Base-by-base conservation (phyloP, 768 basidiomycete genomes). In the Tylopilus rubrobrunneus region DNA sequence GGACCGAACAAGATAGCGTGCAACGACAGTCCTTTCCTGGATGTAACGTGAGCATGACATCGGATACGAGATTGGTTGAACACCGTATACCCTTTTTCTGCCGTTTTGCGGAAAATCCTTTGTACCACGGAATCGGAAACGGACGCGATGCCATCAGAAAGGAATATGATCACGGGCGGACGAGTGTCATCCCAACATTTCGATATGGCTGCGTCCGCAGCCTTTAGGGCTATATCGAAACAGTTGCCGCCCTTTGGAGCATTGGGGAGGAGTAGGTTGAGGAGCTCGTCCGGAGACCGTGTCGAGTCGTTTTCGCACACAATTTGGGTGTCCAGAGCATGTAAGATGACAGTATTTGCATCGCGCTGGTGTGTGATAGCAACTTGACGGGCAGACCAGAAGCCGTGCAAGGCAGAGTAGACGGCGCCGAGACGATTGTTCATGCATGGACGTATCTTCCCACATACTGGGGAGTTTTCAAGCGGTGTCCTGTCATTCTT, bases 351-450 rank as follows among this genome's bases (percentile, higher is more conserved):
- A 7, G 77, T 82, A 55, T 85, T 83, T 2, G 83, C 71, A 60
- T 85, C 83, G 21, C 73, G 67, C 12, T 77, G 72, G 5, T 49
- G 4, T 50, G 31, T 60, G 29, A 8, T 4, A 31, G 74, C 72
- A 14, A 72, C 66, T 28, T 74, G 70, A 4, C 83, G 75, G 3
- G 84, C 75, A 1, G 66, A 58, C 82, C 80, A 85, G 59, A 85
- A 85, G 17, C 64, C 68, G 53, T 81, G 64, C 6, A 85, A 56
- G 1, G 83, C 73, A 5, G 79, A 74, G 31, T 77, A 78, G 3
- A 82, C 83, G 0, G 83, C 81, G 1, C 83, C 83, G 10, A 82
- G 71, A n/a, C 84, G 68, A 60, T 85, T 78, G 48, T 79, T 65
- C 48, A 67, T 68, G 7, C 52, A 54, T 5, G 56, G 51, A 3